Evolutionary conservation across 257 asterid species (phyloP).

Genomic region (Ajuga chamaepitys): DNA sequence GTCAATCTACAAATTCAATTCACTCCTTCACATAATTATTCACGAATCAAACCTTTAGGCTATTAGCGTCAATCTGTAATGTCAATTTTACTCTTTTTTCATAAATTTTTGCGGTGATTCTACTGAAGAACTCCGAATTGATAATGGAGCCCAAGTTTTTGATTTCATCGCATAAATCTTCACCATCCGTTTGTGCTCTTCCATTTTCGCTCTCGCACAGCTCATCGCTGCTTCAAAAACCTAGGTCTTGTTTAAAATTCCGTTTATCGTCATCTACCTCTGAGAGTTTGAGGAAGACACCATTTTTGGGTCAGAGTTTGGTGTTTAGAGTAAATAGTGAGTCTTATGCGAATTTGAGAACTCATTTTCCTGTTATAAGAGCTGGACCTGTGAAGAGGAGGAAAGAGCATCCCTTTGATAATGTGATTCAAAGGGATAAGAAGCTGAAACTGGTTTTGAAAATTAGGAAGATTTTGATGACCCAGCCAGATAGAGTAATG

Average conservation of each 20-base stretch:
- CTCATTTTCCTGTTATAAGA: conserved; percentile 31
- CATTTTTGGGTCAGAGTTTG: conserved; percentile 47
- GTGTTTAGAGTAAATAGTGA: conserved; percentile 26
- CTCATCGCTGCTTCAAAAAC: conserved; percentile 32
- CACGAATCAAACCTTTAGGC: not conserved
- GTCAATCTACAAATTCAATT: conserved; percentile 15
- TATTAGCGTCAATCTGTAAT: conserved; percentile 8
- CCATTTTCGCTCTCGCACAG: conserved; percentile 45
- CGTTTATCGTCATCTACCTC: conserved; percentile 24
- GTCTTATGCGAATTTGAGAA: conserved; percentile 25
- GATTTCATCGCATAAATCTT: conserved; percentile 39
- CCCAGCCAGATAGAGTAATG: conserved; percentile 85
- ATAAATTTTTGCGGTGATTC: conserved; percentile 12
- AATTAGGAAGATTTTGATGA: conserved; percentile 78
- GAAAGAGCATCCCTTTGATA: conserved; percentile 85
- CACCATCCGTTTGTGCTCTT: conserved; percentile 37
- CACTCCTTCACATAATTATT: not conserved
- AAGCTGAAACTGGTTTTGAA: conserved; percentile 80
- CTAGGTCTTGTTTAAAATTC: conserved; percentile 24
- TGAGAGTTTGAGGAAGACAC: conserved; percentile 29
- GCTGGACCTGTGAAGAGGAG: conserved; percentile 84
- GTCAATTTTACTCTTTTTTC: conserved; percentile 12
- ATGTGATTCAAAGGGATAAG: conserved; percentile 94
- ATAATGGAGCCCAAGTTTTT: conserved; percentile 60
- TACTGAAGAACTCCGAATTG: conserved; percentile 3